phyloP scores from a whole-genome alignment of 2,329 filamentous ascomycete genomes.

The Beauveria australis region DNA sequence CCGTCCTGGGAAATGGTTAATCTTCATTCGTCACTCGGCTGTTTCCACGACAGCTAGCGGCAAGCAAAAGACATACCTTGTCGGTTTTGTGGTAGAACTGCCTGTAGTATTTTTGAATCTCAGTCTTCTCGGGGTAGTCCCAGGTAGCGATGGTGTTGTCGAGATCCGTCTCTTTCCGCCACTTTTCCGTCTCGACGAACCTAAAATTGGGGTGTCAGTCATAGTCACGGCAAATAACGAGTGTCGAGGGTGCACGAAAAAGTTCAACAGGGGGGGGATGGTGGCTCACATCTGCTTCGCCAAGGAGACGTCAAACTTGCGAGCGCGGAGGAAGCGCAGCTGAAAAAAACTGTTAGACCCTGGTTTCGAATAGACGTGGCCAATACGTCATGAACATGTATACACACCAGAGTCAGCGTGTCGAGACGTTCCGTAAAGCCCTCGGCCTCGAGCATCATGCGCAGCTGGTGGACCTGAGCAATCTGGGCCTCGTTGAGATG shows the following conservation, averaged over 20 bases:
- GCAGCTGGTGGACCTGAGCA: conserved; percentile 80
- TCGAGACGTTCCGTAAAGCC: conserved; percentile 81
- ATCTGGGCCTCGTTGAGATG: conserved; percentile 81
- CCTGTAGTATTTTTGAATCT: conserved; percentile 86
- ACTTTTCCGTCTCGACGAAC: conserved; percentile 86
- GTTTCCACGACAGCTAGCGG: neutral
- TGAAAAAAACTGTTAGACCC: conserved; percentile 23
- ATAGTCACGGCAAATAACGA: neutral
- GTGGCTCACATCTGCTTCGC: conserved; percentile 75
- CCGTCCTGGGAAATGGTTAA: conserved; percentile 58
- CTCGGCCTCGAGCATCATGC: conserved; percentile 72
- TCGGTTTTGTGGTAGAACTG: conserved; percentile 99
- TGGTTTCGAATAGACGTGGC: neutral
- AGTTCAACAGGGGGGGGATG: neutral
- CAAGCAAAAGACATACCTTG: conserved; percentile 43
- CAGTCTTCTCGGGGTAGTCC: conserved; percentile 75
- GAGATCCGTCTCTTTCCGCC: conserved; percentile 79
- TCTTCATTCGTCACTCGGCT: neutral
- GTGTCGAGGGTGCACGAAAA: neutral
- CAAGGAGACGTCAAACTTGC: conserved; percentile 84
- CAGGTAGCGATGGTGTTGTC: conserved; percentile 74
- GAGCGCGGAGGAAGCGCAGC: conserved; percentile 84
- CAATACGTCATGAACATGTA: neutral
- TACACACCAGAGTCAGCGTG: conserved; percentile 75
- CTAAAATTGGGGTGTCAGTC: conserved; percentile 37